Evolutionary conservation across 306 rosid genomes (phyloP), one percentile per base, ranked within the genome.

Genomic region (Quercus wislizeni): DNA sequence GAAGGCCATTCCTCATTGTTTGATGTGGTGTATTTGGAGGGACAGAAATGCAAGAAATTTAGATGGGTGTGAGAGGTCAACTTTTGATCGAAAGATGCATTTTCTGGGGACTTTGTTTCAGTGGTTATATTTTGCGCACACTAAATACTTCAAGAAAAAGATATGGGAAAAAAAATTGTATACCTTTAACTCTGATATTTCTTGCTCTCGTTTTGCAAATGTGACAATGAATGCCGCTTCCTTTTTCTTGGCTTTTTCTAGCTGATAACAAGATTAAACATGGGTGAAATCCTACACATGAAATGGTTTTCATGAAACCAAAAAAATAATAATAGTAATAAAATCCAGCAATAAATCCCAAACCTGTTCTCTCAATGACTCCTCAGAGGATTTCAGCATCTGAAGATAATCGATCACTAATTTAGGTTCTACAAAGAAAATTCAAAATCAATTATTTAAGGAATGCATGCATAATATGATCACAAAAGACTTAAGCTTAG

Each of bases 201-300:
- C 97, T 82, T 94, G 98, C 84, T 94, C 98, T 49, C 93, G 92
- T 84, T 94, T 92, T 15, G 98, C 97, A 87, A 87, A 92, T 46
- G 98, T 94, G 46, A 94, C 97, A 63, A 94, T 90, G 82, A 94
- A 94, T 65, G 97, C 93, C 80, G 95, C 97, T 86, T 94, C 99
- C 91, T 94, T 94, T 88, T 91, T 94, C 90, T 94, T 94, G 62
- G 97, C 95, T 74, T 94, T 94, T 80, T 91, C 99, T 77, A 94
- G 89, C 99, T 94, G 85, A 81, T 25, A 78, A 89, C 13, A 52
- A 18, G 11, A 72, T 68, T 62, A 81, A 55, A 55, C 43, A 18
- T 83, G 30, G 73, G 73, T 73, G 71, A 80, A 63, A 82, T 70
- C 52, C 18, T 58, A 31, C 33, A 77, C 38, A 59, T 69, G 15